These are phyloP conservation scores for Picochlorum sp. DNA, from an alignment of 139 green algal genomes.

Conservation along the genomic window DNA sequence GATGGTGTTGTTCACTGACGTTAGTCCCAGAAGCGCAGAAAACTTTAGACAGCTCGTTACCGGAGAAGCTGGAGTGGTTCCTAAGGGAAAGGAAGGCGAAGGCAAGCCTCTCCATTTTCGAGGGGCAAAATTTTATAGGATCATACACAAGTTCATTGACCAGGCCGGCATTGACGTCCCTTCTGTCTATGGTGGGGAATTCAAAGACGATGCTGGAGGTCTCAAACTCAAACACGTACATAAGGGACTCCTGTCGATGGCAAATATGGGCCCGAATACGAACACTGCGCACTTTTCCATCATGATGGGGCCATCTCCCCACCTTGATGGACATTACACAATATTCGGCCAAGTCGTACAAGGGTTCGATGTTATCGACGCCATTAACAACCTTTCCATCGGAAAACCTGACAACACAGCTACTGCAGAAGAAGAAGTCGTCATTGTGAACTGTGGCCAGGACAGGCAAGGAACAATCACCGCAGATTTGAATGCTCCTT, in stretches of 20 bases:
- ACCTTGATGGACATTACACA: constrained; percentile 60
- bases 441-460: constrained; percentile 30
- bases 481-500: constrained; percentile 14
- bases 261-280: constrained; percentile 59
- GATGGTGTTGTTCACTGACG: constrained; percentile 33
- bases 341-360: constrained; percentile 51
- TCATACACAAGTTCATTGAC: constrained; percentile 49
- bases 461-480: constrained; percentile 21
- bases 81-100: constrained; percentile 1
- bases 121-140: constrained; percentile 34
- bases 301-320: constrained; percentile 57
- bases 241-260: constrained; percentile 61
- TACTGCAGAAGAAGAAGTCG: constrained; percentile 15
- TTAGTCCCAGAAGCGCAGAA: constrained; percentile 34
- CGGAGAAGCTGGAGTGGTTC: constrained; percentile 7
- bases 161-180: constrained; percentile 35
- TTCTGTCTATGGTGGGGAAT: constrained; percentile 37
- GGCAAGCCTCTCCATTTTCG: constrained; percentile 1
- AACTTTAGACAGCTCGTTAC: constrained; percentile 37
- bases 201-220: constrained; percentile 50
- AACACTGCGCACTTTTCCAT: constrained; percentile 71
- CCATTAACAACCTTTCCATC: constrained; percentile 28
- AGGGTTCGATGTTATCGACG: constrained; percentile 23
- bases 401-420: constrained; percentile 37
- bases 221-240: constrained; percentile 60